Conservation (phyloP, 176 grass and related monocot genomes). For the Metroxylon sagu region DNA sequence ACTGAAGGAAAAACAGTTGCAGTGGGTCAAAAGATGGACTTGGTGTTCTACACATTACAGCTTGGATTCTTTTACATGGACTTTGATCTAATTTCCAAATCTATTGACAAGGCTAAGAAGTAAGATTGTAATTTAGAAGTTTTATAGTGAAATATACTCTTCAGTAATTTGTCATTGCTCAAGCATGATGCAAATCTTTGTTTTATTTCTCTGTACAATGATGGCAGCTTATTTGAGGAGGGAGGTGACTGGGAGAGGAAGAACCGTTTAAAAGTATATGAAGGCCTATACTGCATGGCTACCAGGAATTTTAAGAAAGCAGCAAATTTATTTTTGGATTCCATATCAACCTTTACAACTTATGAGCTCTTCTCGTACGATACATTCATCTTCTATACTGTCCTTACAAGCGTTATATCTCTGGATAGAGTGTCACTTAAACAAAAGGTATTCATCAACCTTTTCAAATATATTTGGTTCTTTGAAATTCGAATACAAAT, state of each 20-base stretch:
- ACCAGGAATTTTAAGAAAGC: constrained; percentile 95
- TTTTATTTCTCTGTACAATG: constrained; percentile 5
- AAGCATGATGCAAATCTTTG: background rate
- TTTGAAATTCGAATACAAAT: background rate
- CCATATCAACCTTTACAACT: constrained; percentile 95
- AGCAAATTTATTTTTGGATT: constrained; percentile 90
- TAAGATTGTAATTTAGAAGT: constrained; percentile 22
- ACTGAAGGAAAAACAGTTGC: constrained; percentile 98
- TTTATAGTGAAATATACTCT: too few relatives aligned
- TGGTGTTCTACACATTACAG: constrained; percentile 89
- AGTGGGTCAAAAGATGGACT: constrained; percentile 97
- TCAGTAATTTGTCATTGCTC: background rate
- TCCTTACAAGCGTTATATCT: constrained; percentile 83
- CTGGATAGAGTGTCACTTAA: constrained; percentile 94
- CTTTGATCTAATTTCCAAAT: constrained; percentile 93
- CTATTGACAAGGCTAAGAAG: constrained; percentile 97
- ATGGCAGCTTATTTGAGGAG: constrained; percentile 84
- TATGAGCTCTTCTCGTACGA: constrained; percentile 95
- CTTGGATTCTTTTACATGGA: constrained; percentile 96
- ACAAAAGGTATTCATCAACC: constrained; percentile 50
- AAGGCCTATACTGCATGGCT: constrained; percentile 92
- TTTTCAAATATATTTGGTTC: background rate
- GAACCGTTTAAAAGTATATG: constrained; percentile 97
- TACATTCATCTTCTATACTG: constrained; percentile 94
- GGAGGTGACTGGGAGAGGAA: constrained; percentile 99